Base-by-base conservation (phyloP, 73 alveolate species). In the Symbiodinium pilosum region DNA sequence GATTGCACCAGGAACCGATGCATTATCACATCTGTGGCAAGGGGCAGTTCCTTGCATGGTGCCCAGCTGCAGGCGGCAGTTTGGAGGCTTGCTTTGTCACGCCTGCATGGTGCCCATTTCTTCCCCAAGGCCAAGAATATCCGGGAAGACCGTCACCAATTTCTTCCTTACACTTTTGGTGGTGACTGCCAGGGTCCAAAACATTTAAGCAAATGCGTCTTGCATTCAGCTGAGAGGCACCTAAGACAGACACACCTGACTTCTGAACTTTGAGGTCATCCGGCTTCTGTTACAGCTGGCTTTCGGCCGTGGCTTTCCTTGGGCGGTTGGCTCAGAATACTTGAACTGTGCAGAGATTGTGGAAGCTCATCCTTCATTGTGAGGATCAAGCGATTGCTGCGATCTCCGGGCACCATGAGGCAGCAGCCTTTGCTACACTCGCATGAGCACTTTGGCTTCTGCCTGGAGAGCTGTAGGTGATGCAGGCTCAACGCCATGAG, bases 81-180 rank as follows among this genome's bases (percentile, higher is more conserved):
- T n/a, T n/a, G n/a, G n/a, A n/a, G n/a, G n/a, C n/a, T n/a, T n/a
- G n/a, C n/a, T n/a, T n/a, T n/a, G n/a, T n/a, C n/a, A n/a, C n/a
- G n/a, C n/a, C n/a, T n/a, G n/a, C n/a, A n/a, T n/a, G n/a, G n/a
- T n/a, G n/a, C n/a, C n/a, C n/a, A n/a, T n/a, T n/a, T n/a, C n/a
- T n/a, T n/a, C n/a, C n/a, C 30, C 77, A 47, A 85, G 96, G 96
- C 96, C 96, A 18, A 47, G 96, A 30, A 91, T 91, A 84, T 91
- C 96, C 12, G 96, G 96, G 77, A 40, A 43, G 88, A 42, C 87
- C 81, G 96, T 91, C 54, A 91, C 96, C 38, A 64, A 69, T 83
- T 91, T 91, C 84, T 91, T 91, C 96, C 96, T 91, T 51, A 85
- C 96, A 28, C 87, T 91, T 64, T 68, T 91, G 71, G 52, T 91